These are phyloP conservation scores for Nadsonia starkeyi-henricii DNA, from an alignment of 1,139 yeast genomes.

Conservation along the genomic window DNA sequence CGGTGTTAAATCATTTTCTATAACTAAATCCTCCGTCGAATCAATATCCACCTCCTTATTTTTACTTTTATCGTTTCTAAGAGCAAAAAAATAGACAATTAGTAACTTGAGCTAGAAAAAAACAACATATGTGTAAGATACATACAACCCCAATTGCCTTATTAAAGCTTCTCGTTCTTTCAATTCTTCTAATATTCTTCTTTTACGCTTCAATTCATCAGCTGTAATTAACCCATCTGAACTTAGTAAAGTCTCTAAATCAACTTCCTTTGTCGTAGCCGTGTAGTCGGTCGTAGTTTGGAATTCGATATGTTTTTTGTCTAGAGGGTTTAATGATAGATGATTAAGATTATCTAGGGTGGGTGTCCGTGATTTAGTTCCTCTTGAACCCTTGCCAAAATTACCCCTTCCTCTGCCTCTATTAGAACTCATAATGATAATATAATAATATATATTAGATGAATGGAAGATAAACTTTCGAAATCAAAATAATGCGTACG, in stretches of 20 bases:
- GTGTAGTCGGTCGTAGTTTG: neutral
- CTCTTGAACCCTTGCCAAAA: neutral
- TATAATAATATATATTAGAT: too few relatives aligned
- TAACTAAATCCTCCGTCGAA: too few relatives aligned
- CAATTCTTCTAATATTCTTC: neutral
- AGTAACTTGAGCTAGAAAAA: too few relatives aligned
- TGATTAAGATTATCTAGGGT: neutral
- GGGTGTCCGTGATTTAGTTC: neutral
- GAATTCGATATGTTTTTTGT: neutral
- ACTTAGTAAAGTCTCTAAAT: neutral
- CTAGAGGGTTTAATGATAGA: neutral
- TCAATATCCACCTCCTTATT: too few relatives aligned
- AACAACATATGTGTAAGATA: too few relatives aligned
- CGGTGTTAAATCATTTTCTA: too few relatives aligned
- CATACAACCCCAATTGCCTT: neutral
- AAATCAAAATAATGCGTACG: neutral
- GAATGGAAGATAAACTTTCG: too few relatives aligned
- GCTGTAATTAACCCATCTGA: neutral
- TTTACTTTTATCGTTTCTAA: too few relatives aligned
- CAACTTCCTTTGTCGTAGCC: neutral
- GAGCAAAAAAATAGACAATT: too few relatives aligned
- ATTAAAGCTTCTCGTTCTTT: slow-evolving; percentile 2
- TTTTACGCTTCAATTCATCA: slow-evolving; percentile 1
- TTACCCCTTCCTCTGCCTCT: neutral
- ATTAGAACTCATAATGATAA: neutral